Conservation (phyloP, 345 rosid genomes). For the Cardamine resedifolia region DNA sequence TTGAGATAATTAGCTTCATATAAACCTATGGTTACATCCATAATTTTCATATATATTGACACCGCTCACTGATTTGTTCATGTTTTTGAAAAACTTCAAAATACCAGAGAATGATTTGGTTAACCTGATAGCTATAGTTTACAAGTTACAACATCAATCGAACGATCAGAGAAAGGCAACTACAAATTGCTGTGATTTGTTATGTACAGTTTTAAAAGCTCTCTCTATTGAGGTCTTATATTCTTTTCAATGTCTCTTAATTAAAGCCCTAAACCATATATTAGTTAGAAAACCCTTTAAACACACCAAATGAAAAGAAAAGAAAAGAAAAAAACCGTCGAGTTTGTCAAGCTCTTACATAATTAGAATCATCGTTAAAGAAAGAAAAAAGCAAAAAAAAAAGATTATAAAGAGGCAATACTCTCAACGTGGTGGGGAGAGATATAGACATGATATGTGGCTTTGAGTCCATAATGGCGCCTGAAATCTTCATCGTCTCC, state of each 20-base stretch:
- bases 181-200: neutral
- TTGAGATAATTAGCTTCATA: slow-evolving; percentile 18
- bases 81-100: neutral
- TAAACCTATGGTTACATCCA: slow-evolving; percentile 9
- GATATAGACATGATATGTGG: neutral
- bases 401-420: neutral
- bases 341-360: no score
- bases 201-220: neutral
- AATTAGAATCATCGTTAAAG: no score
- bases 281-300: no score
- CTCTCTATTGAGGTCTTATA: neutral
- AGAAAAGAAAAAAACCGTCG: no score
- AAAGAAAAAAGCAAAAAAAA: no score
- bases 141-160: neutral
- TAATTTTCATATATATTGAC: neutral
- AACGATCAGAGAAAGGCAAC: neutral
- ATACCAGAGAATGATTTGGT: neutral
- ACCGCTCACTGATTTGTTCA: neutral
- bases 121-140: neutral
- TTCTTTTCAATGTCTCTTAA: neutral
- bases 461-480: neutral
- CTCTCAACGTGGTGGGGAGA: neutral
- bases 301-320: no score
- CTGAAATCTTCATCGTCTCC: neutral
- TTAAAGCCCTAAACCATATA: neutral